Conservation (phyloP, 768 basidiomycete species). For the Podaxis mareebaensis region DNA sequence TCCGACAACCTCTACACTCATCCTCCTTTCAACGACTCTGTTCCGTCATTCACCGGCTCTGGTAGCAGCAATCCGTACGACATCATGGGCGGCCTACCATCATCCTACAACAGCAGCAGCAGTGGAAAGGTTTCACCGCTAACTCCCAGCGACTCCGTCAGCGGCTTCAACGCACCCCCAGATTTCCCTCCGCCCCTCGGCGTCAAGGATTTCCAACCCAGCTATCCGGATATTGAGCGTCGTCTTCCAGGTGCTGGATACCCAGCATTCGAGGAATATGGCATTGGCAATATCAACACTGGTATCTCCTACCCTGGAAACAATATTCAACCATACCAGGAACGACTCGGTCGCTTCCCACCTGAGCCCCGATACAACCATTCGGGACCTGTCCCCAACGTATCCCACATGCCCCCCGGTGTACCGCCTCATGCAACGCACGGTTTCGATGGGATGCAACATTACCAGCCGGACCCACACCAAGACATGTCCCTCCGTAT, state of each 20-base stretch:
- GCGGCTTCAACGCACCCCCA: constrained; percentile 54
- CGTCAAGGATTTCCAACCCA: constrained; percentile 58
- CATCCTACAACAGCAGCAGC: constrained; percentile 48
- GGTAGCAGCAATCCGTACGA: constrained; percentile 57
- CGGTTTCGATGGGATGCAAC: constrained; percentile 62
- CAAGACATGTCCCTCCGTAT: constrained; percentile 63
- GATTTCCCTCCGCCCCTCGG: constrained; percentile 47
- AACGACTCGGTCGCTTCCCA: constrained; percentile 57
- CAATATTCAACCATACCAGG: constrained; percentile 57
- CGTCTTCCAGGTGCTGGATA: constrained; percentile 28
- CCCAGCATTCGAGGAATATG: constrained; percentile 52
- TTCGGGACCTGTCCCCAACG: constrained; percentile 36
- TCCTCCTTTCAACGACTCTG: constrained; percentile 57
- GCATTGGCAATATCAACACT: constrained; percentile 46
- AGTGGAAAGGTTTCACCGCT: constrained; percentile 78
- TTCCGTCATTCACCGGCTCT: constrained; percentile 56
- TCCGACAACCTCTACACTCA: constrained; percentile 62
- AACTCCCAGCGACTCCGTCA: constrained; percentile 66
- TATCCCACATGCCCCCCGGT: constrained; percentile 54
- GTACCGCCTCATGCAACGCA: constrained; percentile 74
- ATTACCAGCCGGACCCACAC: constrained; percentile 51
- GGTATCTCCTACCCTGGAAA: constrained; percentile 50
- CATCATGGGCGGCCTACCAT: constrained; percentile 61
- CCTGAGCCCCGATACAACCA: constrained; percentile 54
- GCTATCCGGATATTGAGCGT: constrained; percentile 64